Base-by-base conservation (phyloP, 2,329 filamentous ascomycete genomes). In the Tolypocladium ovalisporum region DNA sequence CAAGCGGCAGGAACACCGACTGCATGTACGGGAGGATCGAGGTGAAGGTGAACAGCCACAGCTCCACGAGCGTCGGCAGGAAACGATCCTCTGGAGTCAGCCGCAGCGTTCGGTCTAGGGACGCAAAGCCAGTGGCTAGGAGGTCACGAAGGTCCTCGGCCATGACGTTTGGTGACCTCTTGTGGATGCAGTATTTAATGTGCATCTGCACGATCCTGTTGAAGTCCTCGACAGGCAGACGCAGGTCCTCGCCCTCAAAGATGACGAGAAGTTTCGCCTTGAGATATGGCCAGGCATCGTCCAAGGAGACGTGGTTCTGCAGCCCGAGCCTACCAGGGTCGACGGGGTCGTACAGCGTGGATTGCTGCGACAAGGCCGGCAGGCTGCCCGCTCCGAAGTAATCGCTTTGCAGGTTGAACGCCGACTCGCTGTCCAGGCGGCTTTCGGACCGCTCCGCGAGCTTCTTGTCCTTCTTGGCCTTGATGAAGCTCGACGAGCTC, bases 11-110 rank as follows among this genome's bases (percentile, higher is more conserved):
- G 68, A 99, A 97, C 1, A 97, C 92, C 1, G 93, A 91, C 74
- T 97, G 93, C 65, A 99, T 86, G 67, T 96, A 97, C 0, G 94
- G 94, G 6, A 97, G 74, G 40, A 97, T 89, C 8, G 84, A 88
- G 3, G 90, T 93, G 66, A 97, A 97, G 0, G 94, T 92, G 52
- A 94, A 86, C 59, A 95, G 83, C 94, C 94, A 99, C 67, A 97
- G 85, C 68, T 96, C 90, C 2, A 97, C 93, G 1, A 99, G 78
- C 57, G 90, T 85, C 0, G 90, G 89, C 27, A 97, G 90, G n/a
- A 97, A 81, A 37, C 87, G 83, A 60, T 96, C 92, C 66, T 97
- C 93, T 0, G 90, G 81, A 0, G 90, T 85, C 52, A 84, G 83
- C 54, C 86, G 83, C 22, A 97, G 76, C 0, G 89, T 92, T 62